Base-by-base conservation (phyloP, 305 asterid species). In the Solanum hybrid region DNA sequence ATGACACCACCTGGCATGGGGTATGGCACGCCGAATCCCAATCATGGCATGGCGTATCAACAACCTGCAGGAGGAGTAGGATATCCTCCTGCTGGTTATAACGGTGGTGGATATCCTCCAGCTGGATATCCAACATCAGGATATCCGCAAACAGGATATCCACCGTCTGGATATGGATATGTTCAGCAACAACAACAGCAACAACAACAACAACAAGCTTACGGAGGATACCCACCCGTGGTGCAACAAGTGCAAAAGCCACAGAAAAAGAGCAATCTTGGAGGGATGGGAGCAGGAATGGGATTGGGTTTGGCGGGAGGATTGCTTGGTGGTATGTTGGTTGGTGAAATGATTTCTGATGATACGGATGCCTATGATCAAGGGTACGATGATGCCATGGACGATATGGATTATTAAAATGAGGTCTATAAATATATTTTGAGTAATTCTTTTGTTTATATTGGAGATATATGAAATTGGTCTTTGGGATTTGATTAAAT, bases 251-350 rank as follows among this genome's bases (percentile, higher is more conserved):
- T 90, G n/a, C 97, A 94, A 74, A 90, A 89, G 31, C 95, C 95
- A n/a, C 90, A 90, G 90, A 95, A 94, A 91, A 93, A 93, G 7
- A 93, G 87, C 89, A 91, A 90, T 87, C 91, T 92, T 22, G 91
- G 91, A 94, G 96, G 96, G 77, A 31, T 89, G 87, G 95, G 94
- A 14, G 64, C 90, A 79, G 97, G 97, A 13, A 16, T 93, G 5
- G 97, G 97, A 22, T 10, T 96, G 95, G 99, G 98, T 57, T 91
- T 96, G 76, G 99, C 97, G 6, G 98, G 96, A 40, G 98, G 99
- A 81, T 91, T 97, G 94, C 95, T 97, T 1, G 99, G 98, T 37
- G 99, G 99, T n/a, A 75, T 97, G 92, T 90, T 96, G 82, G 93
- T 96, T 11, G 98, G 98, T 83, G 98, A 96, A 5, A 95, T 94